Conservation (phyloP, 768 basidiomycete genomes). For the Trametes punicea region DNA sequence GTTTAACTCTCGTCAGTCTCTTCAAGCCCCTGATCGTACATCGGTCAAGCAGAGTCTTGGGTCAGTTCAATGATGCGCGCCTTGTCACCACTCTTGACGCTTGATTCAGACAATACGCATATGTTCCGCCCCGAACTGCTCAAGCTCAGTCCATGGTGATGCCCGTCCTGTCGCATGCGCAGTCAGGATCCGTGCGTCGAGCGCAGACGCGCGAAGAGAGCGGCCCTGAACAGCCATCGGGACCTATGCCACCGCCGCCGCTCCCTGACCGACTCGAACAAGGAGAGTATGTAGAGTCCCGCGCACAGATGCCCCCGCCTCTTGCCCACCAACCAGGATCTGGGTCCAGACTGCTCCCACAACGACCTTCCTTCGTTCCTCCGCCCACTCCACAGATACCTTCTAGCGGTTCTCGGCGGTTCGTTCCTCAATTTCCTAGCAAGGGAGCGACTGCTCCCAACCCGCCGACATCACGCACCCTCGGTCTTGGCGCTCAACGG, state of each 20-base stretch:
- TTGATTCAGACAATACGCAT: constrained; percentile 73
- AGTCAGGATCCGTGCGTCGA: constrained; percentile 40
- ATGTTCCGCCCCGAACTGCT: constrained; percentile 45
- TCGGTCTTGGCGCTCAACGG: constrained; percentile 29
- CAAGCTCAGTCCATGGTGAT: constrained; percentile 33
- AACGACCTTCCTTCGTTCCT: constrained; percentile 22
- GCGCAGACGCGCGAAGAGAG: constrained; percentile 24
- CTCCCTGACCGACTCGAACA: constrained; percentile 18
- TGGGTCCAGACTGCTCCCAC: constrained; percentile 8
- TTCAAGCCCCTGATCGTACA: not conserved
- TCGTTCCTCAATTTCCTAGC: constrained; percentile 12
- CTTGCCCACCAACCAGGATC: constrained; percentile 41
- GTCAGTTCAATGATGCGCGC: not conserved
- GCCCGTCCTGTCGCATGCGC: constrained; percentile 41
- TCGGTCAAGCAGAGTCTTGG: constrained; percentile 11
- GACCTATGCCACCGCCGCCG: constrained; percentile 31
- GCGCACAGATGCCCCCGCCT: constrained; percentile 49
- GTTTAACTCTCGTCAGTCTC: constrained; percentile 29
- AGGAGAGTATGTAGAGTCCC: not conserved
- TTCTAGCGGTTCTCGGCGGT: constrained; percentile 11
- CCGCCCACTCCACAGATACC: constrained; percentile 31
- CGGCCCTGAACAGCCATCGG: not conserved
- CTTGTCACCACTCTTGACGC: not conserved
- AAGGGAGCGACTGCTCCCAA: not conserved
- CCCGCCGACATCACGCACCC: not conserved